phyloP scores from a whole-genome alignment of 805 yeast species.

The Ogataea methanolica region DNA sequence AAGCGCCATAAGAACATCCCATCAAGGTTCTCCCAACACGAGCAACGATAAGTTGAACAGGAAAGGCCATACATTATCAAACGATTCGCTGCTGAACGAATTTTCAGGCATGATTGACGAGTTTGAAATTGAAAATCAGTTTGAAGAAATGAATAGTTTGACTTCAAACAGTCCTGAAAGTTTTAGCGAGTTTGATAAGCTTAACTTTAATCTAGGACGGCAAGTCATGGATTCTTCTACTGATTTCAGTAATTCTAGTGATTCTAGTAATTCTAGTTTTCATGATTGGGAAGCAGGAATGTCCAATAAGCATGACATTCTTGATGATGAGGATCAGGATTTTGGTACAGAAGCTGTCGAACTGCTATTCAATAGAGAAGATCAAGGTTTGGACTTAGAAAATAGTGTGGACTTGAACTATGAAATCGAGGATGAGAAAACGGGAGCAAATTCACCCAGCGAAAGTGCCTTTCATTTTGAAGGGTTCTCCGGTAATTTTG shows the following conservation, averaged over 20 bases:
- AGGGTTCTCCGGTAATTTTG: conserved; percentile 7
- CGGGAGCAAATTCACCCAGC: background rate
- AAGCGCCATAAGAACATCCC: conserved; percentile 3
- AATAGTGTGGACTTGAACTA: background rate
- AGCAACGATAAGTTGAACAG: background rate
- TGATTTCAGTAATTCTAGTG: too few species aligned
- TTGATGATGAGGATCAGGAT: conserved; percentile 7
- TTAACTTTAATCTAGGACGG: too few species aligned
- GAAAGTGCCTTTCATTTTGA: conserved; percentile 4
- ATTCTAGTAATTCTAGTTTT: too few species aligned
- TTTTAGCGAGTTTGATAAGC: background rate
- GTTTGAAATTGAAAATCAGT: conserved; percentile 10
- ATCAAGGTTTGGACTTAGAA: conserved; percentile 13
- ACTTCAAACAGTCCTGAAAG: background rate
- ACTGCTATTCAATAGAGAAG: conserved; percentile 12
- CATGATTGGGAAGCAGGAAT: too few species aligned
- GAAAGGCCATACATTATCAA: conserved; percentile 6
- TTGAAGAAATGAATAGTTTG: conserved; percentile 1
- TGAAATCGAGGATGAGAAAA: too few species aligned
- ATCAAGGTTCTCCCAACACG: conserved; percentile 5
- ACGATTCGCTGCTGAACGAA: conserved; percentile 12
- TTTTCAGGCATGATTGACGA: conserved; percentile 11
- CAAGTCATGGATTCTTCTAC: too few species aligned
- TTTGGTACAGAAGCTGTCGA: conserved; percentile 15
- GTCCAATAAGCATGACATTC: background rate